Evolutionary conservation across 768 basidiomycete species (phyloP), one percentile per base, ranked within the genome.

Genomic region (Pisolithus albus): DNA sequence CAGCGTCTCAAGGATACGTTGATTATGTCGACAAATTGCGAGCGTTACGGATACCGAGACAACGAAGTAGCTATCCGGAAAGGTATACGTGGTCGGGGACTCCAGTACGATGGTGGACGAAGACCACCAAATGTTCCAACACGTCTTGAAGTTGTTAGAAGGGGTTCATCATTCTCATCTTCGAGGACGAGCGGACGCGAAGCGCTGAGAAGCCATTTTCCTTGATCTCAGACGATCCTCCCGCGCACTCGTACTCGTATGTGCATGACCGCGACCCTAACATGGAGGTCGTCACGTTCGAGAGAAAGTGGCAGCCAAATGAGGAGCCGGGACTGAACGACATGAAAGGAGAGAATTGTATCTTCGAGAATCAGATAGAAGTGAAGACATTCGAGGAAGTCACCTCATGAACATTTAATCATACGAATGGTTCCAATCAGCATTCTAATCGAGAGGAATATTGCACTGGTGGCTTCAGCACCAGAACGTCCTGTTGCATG

Each of bases 11-110:
- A 96, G 93, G 93, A 99, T 59, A 86, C 92, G 51, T 71, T 98
- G 49, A 95, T 98, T 70, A 97, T 96, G 93, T 95, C 95, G 23
- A 94, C 94, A 6, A 97, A 96, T 65, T 98, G 96, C 66, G 91
- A 93, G 52, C 69, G 72, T 47, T 99, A 96, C 67, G 96, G 96
- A 1, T 99, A 98, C 69, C 79, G 91, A 52, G 96, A 99, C 69
- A 98, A 94, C 61, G 96, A 99, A 71, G 88, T 99, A 99, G 64
- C 80, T 99, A 8, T 86, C 86, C 24, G 84, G 86, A 54, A 97
- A 97, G 63, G 83, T 86, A 11, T 84, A 94, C 62, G 75, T 83
- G 1, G 72, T 75, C 1, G 89, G 90, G 21, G 91, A 92, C 65
- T 79, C 86, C 6, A 57, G 55, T 21, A 59, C 56, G 3, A 65